A percentile compares a stretch with the other conserved stretches of the same genome.
Conservation (phyloP, 306 rosid species). For the Neltuma alba region DNA sequence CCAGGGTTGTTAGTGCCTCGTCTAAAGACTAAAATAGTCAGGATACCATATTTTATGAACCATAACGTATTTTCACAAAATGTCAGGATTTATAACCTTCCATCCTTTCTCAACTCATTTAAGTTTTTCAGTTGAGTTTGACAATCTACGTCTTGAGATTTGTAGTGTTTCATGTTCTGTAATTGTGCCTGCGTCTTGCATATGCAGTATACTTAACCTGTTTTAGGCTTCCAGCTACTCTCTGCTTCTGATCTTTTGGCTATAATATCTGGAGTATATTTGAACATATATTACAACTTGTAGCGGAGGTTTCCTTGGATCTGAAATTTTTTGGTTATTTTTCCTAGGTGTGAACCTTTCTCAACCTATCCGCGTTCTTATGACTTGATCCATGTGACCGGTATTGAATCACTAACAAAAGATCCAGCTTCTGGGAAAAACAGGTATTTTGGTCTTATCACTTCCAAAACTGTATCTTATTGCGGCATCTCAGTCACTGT, state of each 20-base stretch:
- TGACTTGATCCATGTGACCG: slow-evolving; percentile 80
- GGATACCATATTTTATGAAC: too few species aligned
- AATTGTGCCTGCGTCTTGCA: background rate
- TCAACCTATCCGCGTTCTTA: slow-evolving; percentile 95
- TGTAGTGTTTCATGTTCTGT: background rate
- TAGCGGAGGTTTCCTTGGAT: slow-evolving; percentile 30
- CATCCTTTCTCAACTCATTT: background rate
- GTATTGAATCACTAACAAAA: slow-evolving; percentile 76
- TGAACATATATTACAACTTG: slow-evolving; percentile 8
- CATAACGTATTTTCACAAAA: too few species aligned
- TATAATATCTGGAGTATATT: background rate
- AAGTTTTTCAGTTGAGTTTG: background rate
- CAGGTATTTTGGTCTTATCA: slow-evolving; percentile 54
- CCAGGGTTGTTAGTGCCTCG: too few species aligned
- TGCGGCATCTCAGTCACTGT: background rate
- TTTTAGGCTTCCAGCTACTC: background rate
- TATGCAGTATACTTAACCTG: background rate
- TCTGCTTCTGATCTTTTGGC: slow-evolving; percentile 9
- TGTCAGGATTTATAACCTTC: too few species aligned
- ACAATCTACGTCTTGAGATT: background rate
- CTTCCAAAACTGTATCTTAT: background rate
- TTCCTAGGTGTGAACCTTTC: slow-evolving; percentile 93
- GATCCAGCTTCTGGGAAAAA: slow-evolving; percentile 64
- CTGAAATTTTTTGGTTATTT: slow-evolving; percentile 43
- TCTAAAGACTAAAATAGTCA: too few species aligned